Evolutionary conservation across 495 filamentous ascomycete species (phyloP), one percentile per base, ranked within the genome.

Genomic region (Amphirosellinia nigrospora): DNA sequence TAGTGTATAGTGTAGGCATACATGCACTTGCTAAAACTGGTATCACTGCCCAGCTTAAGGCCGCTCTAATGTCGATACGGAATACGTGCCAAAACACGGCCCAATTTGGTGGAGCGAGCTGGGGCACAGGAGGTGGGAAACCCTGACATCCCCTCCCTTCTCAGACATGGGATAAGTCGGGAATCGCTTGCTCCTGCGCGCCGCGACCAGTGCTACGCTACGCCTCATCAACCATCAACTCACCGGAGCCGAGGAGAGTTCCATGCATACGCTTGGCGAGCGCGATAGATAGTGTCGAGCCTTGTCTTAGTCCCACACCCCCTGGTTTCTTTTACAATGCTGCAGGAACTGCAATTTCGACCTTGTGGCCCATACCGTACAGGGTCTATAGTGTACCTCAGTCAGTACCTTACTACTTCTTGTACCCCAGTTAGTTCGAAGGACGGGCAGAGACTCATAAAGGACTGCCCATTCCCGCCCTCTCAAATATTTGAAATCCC

Each of bases 321-420:
- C 68, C 68, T 30, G n/a, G 58, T 30, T 21, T 7, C 67, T 36
- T 41, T 62, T 4, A 26, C 60, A 13, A 68, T 68, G 53, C 38
- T 70, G 60, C 68, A 70, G 68, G 68, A 70, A 70, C 68, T 70
- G 68, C 30, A 64, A 64, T 64, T 64, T 70, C n/a, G 45, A 36
- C 23, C 67, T 46, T 69, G 48, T 58, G 38, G 58, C 58, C 45
- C 59, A 53, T 62, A 21, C 67, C 28, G 66, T 39, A 28, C 64
- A 67, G 64, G 64, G 64, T 58, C 50, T 50, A n/a, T 52, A 41
- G 39, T 48, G 56, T 28, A 43, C 28, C n/a, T 61, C 34, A 41
- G 38, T 28, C 38, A 7, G 50, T 38, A 23, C 60, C 58, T 70
- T 53, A 63, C 60, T 70, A 53, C 50, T 62, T 34, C 52, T 67